Evolutionary conservation across 1,139 yeast genomes (phyloP), one percentile per base, ranked within the genome.

Genomic region (Taphrina pruni): DNA sequence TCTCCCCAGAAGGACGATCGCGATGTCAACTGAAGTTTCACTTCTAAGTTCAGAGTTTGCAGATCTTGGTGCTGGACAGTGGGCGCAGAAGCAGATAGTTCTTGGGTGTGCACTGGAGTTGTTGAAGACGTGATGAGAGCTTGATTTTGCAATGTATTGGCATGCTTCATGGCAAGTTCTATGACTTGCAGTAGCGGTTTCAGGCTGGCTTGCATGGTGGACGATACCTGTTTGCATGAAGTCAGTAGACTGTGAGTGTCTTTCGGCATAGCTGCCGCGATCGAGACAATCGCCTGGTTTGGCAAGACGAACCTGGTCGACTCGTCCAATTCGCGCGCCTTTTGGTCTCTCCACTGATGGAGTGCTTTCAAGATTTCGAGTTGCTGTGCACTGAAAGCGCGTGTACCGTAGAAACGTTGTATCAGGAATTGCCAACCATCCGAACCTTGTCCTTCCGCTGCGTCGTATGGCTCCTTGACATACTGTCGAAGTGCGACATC

Each of bases 251-350:
- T 52, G 26, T 65, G 32, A 21, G 51, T 41, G 50, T 70, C 71
- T 11, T 60, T 54, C 14, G 72, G 72, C 58, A 61, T 65, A n/a
- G 60, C 66, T 9, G 69, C 66, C 43, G 72, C 87, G 66, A 94
- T 78, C 0, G 88, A 83, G 0, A 88, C 88, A 65, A 94, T 77
- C 9, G 88, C 78, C 75, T 89, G 96, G 76, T 91, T 92, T 4
- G 97, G 87, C 94, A 93, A 88, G 8, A 94, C 81, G 75, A 81
- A 94, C 72, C 96, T 81, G 0, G 88, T 86, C 1, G 96, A 89
- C 77, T 95, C 99, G 76, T 95, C 99, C 62, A 85, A 83, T 57
- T 80, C 75, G 71, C 96, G 83, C 0, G 98, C 98, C 50, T 84
- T 75, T 1, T 74, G 70, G 76, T 95, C 98, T 76, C 99, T 85